Base-by-base conservation (phyloP, 1,284 basidiomycete genomes). In the Sparassis latifolia region DNA sequence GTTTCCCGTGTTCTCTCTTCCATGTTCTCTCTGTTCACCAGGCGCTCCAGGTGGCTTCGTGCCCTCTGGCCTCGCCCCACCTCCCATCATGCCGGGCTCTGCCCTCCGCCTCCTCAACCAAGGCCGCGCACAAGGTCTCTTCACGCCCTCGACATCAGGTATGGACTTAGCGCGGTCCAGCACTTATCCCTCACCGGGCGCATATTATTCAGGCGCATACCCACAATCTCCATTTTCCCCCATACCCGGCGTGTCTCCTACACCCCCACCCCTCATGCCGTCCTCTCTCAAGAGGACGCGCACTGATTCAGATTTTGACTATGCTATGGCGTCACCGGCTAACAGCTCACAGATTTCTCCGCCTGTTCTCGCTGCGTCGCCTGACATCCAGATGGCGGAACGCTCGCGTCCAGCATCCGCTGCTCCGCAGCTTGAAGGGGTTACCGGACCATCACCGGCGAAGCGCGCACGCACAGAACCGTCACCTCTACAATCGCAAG, bases 61-160 rank as follows among this genome's bases (percentile, higher is more conserved):
- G 53, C 77, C 80, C 45, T 75, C 78, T 49, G 75, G 78, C 56
- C 74, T 88, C 50, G 82, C 82, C 2, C 80, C 86, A n/a, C 77
- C 86, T 42, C 84, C 86, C 44, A 88, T 89, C 60, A 81, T 87
- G 78, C 86, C 86, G 37, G 84, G 87, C 48, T 88, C 87, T 45
- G 88, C 88, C 29, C 77, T 88, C 39, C 82, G 84, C 48, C 74
- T 90, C 43, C 75, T 91, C 40, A 85, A 88, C 61, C 87, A 92
- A 74, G 89, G 89, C 50, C 82, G 88, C 49, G 88, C 89, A 0
- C 87, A 91, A 70, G 89, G 89, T 47, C 75, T 91, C 30, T 89
- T 90, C 63, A 89, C 88, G 9, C 86, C 86, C 3, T 87, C 86
- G 28, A 89, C 86, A 10, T 84, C 87, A 45, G 67, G 69, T 50